These are phyloP conservation scores for Fonsecaea erecta DNA, from an alignment of 2,329 filamentous ascomycete genomes.

Conservation along the genomic window DNA sequence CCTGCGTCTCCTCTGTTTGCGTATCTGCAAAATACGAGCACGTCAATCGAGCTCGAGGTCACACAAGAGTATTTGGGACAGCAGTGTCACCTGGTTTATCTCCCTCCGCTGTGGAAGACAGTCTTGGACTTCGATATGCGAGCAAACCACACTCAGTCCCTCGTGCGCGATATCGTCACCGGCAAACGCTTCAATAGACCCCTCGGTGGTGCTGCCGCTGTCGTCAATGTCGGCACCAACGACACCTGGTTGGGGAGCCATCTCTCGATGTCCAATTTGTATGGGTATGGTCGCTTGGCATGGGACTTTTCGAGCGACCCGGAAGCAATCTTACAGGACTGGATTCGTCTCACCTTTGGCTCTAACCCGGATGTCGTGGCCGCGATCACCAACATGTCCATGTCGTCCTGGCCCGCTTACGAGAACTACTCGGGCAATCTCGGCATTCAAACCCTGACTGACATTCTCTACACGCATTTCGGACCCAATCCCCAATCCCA, in stretches of 20 bases:
- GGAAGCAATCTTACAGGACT: slow-evolving; percentile 62
- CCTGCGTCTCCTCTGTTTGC: slow-evolving; percentile 68
- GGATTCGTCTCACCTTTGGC: slow-evolving; percentile 71
- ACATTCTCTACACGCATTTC: slow-evolving; percentile 70
- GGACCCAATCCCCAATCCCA: slow-evolving; percentile 70
- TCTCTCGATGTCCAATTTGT: slow-evolving; percentile 72
- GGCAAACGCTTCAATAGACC: slow-evolving; percentile 63
- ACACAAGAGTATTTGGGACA: slow-evolving; percentile 74
- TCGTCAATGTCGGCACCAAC: slow-evolving; percentile 70
- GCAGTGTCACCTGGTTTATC: slow-evolving; percentile 70
- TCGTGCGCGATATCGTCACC: slow-evolving; percentile 64
- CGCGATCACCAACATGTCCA: slow-evolving; percentile 65
- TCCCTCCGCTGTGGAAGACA: slow-evolving; percentile 70
- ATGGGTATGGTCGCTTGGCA: slow-evolving; percentile 69
- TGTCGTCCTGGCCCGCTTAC: slow-evolving; percentile 72
- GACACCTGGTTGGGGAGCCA: slow-evolving; percentile 71
- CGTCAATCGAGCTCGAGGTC: slow-evolving; percentile 68
- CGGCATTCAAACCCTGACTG: slow-evolving; percentile 70
- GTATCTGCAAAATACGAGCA: slow-evolving; percentile 53
- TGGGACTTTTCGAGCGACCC: slow-evolving; percentile 66
- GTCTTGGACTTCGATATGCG: slow-evolving; percentile 70
- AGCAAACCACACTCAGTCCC: slow-evolving; percentile 60
- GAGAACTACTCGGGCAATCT: slow-evolving; percentile 74
- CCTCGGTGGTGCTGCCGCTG: slow-evolving; percentile 67
- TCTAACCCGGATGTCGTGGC: slow-evolving; percentile 60